phyloP scores from a whole-genome alignment of 2,329 filamentous ascomycete species.

The Coniochaeta hoffmannii region DNA sequence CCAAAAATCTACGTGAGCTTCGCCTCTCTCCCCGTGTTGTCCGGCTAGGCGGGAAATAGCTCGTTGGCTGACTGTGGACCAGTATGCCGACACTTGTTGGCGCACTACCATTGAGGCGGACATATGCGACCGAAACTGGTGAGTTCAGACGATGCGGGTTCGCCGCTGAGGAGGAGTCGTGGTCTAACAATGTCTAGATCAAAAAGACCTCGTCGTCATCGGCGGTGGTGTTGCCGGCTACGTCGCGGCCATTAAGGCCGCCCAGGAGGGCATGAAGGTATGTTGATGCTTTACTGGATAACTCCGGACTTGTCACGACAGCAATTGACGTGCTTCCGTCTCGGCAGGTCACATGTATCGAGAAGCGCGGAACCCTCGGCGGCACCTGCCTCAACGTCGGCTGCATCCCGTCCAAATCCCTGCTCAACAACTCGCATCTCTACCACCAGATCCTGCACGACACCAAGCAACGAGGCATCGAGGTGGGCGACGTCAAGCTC shows the following conservation, averaged over 20 bases:
- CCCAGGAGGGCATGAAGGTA: constrained; percentile 95
- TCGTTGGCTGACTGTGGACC: constrained; percentile 15
- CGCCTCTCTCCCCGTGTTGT: constrained; percentile 13
- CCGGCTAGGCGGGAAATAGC: constrained; percentile 12
- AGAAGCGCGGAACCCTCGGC: constrained; percentile 91
- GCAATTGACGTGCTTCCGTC: constrained; percentile 1
- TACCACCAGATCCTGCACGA: constrained; percentile 98
- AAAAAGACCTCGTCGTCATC: constrained; percentile 96
- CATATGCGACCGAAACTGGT: constrained; percentile 53
- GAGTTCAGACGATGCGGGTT: constrained; percentile 32
- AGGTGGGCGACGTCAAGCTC: constrained; percentile 93
- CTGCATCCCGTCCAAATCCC: constrained; percentile 98
- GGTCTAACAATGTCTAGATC: constrained; percentile 48
- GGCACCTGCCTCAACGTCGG: constrained; percentile 98
- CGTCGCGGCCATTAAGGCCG: constrained; percentile 98
- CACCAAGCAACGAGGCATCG: constrained; percentile 93
- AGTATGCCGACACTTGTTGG: constrained; percentile 44
- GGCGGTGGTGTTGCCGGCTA: constrained; percentile 97
- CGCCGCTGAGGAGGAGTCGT: constrained; percentile 21
- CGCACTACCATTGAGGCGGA: constrained; percentile 47
- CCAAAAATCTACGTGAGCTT: constrained; percentile 44
- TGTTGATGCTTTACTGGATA: too few species aligned
- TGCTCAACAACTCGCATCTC: constrained; percentile 98
- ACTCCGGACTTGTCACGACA: background rate
- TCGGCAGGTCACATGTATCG: constrained; percentile 89